These are phyloP conservation scores for Selaginella tamariscina DNA, from an alignment of 75 land plant genomes.

Conservation along the genomic window DNA sequence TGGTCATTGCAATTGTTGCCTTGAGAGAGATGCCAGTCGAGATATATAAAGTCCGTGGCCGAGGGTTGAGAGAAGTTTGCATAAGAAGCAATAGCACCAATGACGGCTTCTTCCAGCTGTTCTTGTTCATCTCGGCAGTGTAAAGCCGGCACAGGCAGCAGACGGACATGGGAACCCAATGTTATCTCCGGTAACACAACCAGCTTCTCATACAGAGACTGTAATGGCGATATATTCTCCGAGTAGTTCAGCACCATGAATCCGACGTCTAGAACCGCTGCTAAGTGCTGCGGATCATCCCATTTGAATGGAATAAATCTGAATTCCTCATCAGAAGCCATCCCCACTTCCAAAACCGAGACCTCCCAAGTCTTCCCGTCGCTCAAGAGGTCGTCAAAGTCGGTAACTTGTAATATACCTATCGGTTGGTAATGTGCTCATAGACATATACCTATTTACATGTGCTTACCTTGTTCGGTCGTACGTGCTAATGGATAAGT, in stretches of 20 bases:
- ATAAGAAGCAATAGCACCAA: background rate
- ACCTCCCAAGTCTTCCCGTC: too few relatives aligned
- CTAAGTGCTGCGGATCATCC: background rate
- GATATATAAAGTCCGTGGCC: conserved; percentile 8
- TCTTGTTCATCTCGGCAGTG: background rate
- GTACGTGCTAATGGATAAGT: too few relatives aligned
- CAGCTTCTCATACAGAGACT: conserved; percentile 17
- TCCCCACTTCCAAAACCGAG: too few relatives aligned
- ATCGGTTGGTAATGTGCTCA: too few relatives aligned
- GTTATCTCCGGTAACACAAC: conserved; percentile 17
- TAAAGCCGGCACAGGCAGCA: conserved; percentile 13
- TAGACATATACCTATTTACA: too few relatives aligned
- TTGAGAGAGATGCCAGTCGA: conserved; percentile 19
- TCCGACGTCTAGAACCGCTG: background rate
- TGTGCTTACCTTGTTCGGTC: too few relatives aligned
- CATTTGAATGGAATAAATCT: too few relatives aligned
- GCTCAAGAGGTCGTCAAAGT: too few relatives aligned
- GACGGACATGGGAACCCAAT: background rate
- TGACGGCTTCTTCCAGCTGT: background rate
- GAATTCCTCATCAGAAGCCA: too few relatives aligned
- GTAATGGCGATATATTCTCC: background rate
- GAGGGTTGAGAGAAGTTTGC: background rate
- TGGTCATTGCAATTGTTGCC: conserved; percentile 7
- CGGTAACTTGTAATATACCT: too few relatives aligned
- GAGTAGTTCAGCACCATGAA: background rate